Evolutionary conservation across 2,329 filamentous ascomycete genomes (phyloP), one percentile per base, ranked within the genome.

Genomic region (Fusarium decemcellulare): DNA sequence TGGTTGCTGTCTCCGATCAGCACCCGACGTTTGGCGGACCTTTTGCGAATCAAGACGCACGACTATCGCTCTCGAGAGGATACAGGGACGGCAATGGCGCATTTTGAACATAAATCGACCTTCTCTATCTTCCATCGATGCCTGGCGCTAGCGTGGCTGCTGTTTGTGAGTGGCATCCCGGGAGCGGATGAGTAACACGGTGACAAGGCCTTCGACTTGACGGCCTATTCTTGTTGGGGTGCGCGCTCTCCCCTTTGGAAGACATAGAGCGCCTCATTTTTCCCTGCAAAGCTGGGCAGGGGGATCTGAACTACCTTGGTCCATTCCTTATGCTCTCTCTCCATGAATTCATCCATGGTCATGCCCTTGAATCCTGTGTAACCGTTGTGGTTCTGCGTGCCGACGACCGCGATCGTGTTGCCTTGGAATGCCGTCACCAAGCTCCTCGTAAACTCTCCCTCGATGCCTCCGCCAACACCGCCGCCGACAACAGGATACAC

Each of bases 191-290:
- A 23, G 23, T 23, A 23, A 23, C 23, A 23, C 23, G 23, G 23
- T 52, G 34, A 18, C 23, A 42, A 27, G 29, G 23, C 30, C 36
- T 43, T 18, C 27, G 12, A 18, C 11, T 55, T 47, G 23, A 23
- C 23, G 23, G 23, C 61, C 61, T 54, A 60, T 48, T 67, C 66
- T 66, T 70, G 62, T 29, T 32, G 39, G 8, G 77, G 77, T 18
- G 78, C 82, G 63, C 80, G 77, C n/a, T 80, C 73, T 15, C 84
- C 83, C 57, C 84, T 76, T 72, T 87, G 84, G 70, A 91, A 93
- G 18, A 93, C 85, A 78, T 90, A 94, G 59, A 94, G 74, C 0
- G 89, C 92, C 79, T 94, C 92, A 72, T 94, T 92, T 77, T 94
- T 94, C 30, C 90, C 92, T 4, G 91, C 88, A 79, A 94, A 94